These are phyloP conservation scores for Phenoliferia sp. DNA, from an alignment of 1,284 basidiomycete species.

Conservation along the genomic window DNA sequence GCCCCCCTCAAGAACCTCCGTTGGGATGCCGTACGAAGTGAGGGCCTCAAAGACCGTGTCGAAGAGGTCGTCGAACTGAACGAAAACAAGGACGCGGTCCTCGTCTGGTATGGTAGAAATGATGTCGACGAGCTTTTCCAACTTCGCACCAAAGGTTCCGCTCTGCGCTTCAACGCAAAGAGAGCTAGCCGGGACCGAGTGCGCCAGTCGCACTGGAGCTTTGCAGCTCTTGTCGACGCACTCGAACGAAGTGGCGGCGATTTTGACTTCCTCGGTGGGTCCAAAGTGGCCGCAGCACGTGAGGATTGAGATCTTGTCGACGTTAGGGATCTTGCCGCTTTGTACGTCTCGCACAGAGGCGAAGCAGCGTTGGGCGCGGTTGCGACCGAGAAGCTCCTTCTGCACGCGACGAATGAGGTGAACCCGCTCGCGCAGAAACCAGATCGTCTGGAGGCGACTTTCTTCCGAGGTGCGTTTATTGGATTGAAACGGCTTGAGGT, in stretches of 20 bases:
- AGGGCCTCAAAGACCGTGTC: constrained; percentile 83
- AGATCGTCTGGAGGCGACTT: background rate
- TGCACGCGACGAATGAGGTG: constrained; percentile 46
- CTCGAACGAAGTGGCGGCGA: constrained; percentile 18
- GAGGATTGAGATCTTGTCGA: constrained; percentile 66
- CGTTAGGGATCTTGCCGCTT: constrained; percentile 48
- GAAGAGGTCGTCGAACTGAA: constrained; percentile 89
- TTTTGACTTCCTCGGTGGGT: constrained; percentile 65
- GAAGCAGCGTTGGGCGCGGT: constrained; percentile 84
- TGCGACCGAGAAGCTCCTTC: constrained; percentile 81
- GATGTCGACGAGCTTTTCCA: constrained; percentile 74
- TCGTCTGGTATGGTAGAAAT: constrained; percentile 66
- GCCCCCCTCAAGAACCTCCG: constrained; percentile 71
- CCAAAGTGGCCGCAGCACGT: constrained; percentile 88
- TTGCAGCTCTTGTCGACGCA: constrained; percentile 18
- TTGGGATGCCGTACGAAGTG: constrained; percentile 62
- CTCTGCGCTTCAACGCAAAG: constrained; percentile 78
- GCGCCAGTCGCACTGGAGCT: constrained; percentile 50
- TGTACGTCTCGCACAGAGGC: constrained; percentile 82
- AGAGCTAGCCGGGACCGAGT: constrained; percentile 74
- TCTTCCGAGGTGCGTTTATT: constrained; percentile 8
- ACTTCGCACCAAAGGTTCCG: constrained; percentile 80
- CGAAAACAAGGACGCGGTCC: constrained; percentile 83
- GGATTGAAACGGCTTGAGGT: background rate
- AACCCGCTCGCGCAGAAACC: constrained; percentile 3